Percentiles rank a stretch among this genome's conserved stretches.
Conservation (phyloP, 1,284 basidiomycete species). For the Cronartium ribicola region DNA sequence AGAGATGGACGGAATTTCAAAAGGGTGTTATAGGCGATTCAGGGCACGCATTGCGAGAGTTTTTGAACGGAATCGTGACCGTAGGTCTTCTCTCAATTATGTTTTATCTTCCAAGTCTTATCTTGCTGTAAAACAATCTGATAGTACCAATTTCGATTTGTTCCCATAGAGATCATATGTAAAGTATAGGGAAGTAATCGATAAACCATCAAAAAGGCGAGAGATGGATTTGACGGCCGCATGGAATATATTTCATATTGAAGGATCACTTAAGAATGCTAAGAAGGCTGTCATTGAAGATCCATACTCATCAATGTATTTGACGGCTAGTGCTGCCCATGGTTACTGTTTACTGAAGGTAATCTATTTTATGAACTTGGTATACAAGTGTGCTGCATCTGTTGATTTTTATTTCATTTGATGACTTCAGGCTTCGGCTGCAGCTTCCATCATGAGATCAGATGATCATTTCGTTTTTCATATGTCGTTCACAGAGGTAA, state of each 20-base stretch:
- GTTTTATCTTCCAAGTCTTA: not conserved
- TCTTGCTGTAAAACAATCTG: not conserved
- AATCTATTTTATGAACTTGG: not conserved
- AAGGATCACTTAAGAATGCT: constrained; percentile 14
- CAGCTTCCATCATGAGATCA: constrained; percentile 1
- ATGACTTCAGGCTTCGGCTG: constrained; percentile 15
- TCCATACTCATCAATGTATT: not conserved
- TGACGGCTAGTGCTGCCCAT: not conserved
- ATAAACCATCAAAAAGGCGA: not conserved
- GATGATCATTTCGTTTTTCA: constrained; percentile 20
- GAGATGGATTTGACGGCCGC: not conserved
- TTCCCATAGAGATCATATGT: constrained; percentile 3
- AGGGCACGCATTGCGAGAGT: not conserved
- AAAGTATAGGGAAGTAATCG: not conserved
- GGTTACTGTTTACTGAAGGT: constrained; percentile 22
- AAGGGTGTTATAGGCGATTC: not conserved
- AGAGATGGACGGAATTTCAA: constrained; percentile 6
- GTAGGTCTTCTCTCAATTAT: constrained; percentile 2
- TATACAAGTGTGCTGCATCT: too few relatives aligned
- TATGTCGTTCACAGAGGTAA: constrained; percentile 24
- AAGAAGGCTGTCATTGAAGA: constrained; percentile 15
- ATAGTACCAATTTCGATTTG: not conserved
- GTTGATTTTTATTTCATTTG: not conserved
- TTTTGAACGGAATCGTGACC: not conserved
- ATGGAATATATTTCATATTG: constrained; percentile 6